Base-by-base conservation (phyloP, 768 basidiomycete species). In the Pleurotus salmoneostramineus region DNA sequence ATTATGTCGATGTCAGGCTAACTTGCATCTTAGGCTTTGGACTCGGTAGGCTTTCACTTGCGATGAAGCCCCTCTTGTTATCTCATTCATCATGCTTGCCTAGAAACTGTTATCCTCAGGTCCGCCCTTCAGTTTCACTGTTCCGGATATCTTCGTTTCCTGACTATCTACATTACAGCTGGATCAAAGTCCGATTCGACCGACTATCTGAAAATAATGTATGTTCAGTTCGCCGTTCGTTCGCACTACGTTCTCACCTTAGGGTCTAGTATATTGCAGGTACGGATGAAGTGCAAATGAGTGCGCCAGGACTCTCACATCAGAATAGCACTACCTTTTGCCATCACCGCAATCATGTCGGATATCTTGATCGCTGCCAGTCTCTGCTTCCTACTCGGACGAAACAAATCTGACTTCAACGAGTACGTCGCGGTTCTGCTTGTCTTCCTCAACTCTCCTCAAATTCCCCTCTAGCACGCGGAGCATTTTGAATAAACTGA, bases 301-400 rank as follows among this genome's bases (percentile, higher is more conserved):
- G 21, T 27, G 1, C 5, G 5, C 21, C 45, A 11, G 2, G 8
- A 21, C n/a, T 8, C 33, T 49, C 31, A 12, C 27, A 0, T 8
- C 7, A 17, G 6, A 2, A 6, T 40, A 5, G 77, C 73, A 2
- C 61, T 78, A 14, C 81, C 81, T 3, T 81, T 82, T 61, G 79
- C 74, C 4, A 57, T 78, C 12, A 68, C 68, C 11, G 76, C 78
- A 10, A 72, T 82, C 17, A 44, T 77, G 40, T 81, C 80, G 5
- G 81, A 83, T 60, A 67, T 82, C 32, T 57, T 74, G 11, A 78
- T 83, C 56, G 75, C 79, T 7, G 63, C 58, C 3, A 71, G 74
- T 5, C 68, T 83, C 2, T 81, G 78, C 54, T 51, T 75, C 14
- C 67, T 78, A 12, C 65, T 83, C 21, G 64, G 73, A 36, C 73